Evolutionary conservation across 805 yeast genomes (phyloP).

Genomic region (Ogataea neopini): DNA sequence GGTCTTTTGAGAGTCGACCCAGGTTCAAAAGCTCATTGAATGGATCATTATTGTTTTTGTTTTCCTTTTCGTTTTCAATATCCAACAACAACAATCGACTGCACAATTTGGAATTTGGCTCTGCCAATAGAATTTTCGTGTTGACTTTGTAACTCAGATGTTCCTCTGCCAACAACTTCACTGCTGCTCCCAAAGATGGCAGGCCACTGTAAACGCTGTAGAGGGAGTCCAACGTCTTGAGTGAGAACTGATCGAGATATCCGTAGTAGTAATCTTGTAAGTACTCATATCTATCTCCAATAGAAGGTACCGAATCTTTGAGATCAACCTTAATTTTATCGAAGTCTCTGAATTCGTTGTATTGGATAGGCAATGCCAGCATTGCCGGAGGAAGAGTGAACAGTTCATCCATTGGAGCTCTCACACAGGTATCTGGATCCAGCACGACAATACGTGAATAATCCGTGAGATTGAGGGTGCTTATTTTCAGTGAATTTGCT

Average conservation of each 20-base stretch:
- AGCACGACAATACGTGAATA: slow-evolving; percentile 56
- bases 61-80: slow-evolving; percentile 43
- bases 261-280: slow-evolving; percentile 23
- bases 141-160: slow-evolving; percentile 30
- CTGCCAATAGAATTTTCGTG: slow-evolving; percentile 60
- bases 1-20: slow-evolving; percentile 18
- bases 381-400: slow-evolving; percentile 50
- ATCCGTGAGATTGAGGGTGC: slow-evolving; percentile 48
- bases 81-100: slow-evolving; percentile 24
- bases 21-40: slow-evolving; percentile 40
- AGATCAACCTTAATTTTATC: slow-evolving; percentile 14
- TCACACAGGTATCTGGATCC: slow-evolving; percentile 55
- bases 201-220: slow-evolving; percentile 38
- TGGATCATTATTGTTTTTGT: slow-evolving; percentile 34
- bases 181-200: slow-evolving; percentile 34
- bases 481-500: slow-evolving; percentile 55
- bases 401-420: slow-evolving; percentile 47
- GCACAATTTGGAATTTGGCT: slow-evolving; percentile 40
- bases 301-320: slow-evolving; percentile 18
- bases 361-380: slow-evolving; percentile 48
- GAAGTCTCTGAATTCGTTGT: slow-evolving; percentile 36
- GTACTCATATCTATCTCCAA: slow-evolving; percentile 21
- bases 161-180: slow-evolving; percentile 18
- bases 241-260: slow-evolving; percentile 14
- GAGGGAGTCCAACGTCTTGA: slow-evolving; percentile 12